These are phyloP conservation scores for Pichia cabralensis DNA, from an alignment of 805 yeast genomes.

Conservation along the genomic window DNA sequence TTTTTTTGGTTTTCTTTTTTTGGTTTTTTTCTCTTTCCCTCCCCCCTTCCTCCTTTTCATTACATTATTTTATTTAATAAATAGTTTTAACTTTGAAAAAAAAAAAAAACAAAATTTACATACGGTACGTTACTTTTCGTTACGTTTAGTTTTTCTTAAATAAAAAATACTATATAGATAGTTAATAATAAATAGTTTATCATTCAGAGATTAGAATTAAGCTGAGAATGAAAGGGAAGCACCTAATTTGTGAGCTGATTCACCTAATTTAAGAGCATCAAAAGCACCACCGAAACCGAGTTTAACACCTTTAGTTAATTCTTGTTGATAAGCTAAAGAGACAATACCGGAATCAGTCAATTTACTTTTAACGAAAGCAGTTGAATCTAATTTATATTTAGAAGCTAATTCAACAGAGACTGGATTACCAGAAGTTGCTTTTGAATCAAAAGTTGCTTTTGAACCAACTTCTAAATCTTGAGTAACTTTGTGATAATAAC, in stretches of 20 bases:
- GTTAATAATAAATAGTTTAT: no score
- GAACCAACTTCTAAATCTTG: constrained; percentile 95
- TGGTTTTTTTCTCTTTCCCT: no score
- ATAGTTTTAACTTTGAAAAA: no score
- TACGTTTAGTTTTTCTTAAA: no score
- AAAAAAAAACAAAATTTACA: no score
- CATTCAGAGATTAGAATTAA: no score
- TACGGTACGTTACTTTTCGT: no score
- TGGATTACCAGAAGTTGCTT: constrained; percentile 59
- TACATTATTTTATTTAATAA: no score
- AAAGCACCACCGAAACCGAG: constrained; percentile 95
- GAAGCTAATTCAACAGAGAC: constrained; percentile 94
- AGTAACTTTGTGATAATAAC: constrained; percentile 93
- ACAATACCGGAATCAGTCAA: constrained; percentile 93
- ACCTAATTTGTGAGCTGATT: constrained; percentile 97
- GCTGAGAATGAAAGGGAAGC: constrained; percentile 89
- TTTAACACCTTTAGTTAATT: constrained; percentile 90
- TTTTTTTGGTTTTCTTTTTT: no score
- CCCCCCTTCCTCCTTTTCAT: no score
- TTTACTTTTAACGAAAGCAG: constrained; percentile 93
- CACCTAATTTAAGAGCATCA: constrained; percentile 90
- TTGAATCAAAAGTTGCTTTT: constrained; percentile 90
- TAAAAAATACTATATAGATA: no score
- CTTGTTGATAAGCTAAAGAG: constrained; percentile 89
- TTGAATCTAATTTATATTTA: constrained; percentile 80